Conservation (phyloP, 2,329 filamentous ascomycete species). For the Ophiocordyceps camponoti-leonardi region DNA sequence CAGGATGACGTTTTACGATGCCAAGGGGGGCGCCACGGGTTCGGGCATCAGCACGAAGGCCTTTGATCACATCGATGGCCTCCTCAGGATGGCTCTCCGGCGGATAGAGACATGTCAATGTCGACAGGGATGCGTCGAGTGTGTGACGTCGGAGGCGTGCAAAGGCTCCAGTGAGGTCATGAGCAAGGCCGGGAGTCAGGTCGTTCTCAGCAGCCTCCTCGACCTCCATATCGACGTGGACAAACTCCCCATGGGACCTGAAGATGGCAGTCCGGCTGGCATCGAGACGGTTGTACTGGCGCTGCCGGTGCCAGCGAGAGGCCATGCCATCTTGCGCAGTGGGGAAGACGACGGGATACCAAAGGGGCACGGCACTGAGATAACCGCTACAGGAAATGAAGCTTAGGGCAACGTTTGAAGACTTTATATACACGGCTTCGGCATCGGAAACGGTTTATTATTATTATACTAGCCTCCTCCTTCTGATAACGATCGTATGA, state of each 20-base stretch:
- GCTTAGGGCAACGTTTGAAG: no score
- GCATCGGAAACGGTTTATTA: no score
- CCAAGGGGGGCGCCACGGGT: slow-evolving; percentile 71
- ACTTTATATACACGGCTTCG: no score
- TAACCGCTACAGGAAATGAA: no score
- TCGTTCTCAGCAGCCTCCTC: slow-evolving; percentile 62
- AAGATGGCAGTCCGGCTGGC: slow-evolving; percentile 49
- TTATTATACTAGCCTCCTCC: no score
- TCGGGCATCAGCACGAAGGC: slow-evolving; percentile 82
- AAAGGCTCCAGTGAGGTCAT: slow-evolving; percentile 81
- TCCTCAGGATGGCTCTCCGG: slow-evolving; percentile 59
- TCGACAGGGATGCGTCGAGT: slow-evolving; percentile 70
- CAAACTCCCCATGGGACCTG: slow-evolving; percentile 69
- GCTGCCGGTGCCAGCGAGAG: slow-evolving; percentile 35
- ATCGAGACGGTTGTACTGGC: slow-evolving; percentile 73
- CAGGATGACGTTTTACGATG: slow-evolving; percentile 83
- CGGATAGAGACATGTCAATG: slow-evolving; percentile 65
- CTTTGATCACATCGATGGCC: slow-evolving; percentile 74
- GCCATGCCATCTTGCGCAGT: background rate
- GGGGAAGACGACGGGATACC: background rate
- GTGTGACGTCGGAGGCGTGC: slow-evolving; percentile 71
- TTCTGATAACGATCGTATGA: no score
- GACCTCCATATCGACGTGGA: slow-evolving; percentile 69
- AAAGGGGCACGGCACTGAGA: background rate
- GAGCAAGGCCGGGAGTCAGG: slow-evolving; percentile 75